These are phyloP conservation scores for Fusarium incarnatum DNA, from an alignment of 2,329 filamentous ascomycete species.

Conservation along the genomic window DNA sequence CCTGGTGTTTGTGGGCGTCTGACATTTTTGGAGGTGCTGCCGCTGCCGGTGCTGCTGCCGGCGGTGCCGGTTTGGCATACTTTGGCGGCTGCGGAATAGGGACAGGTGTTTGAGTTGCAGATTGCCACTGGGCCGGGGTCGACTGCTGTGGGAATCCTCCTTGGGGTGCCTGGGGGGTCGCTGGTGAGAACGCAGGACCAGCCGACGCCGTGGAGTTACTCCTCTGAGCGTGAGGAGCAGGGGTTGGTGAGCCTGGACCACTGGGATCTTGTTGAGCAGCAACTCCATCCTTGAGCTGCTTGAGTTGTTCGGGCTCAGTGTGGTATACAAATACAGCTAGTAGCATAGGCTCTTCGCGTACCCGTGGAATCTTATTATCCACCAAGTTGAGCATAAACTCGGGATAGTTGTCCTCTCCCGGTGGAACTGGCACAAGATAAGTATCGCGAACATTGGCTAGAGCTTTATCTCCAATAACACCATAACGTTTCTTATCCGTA, in stretches of 20 bases:
- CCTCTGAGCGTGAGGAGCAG: constrained; percentile 53
- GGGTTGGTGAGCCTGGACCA: constrained; percentile 50
- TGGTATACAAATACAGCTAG: constrained; percentile 88
- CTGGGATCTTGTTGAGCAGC: constrained; percentile 25
- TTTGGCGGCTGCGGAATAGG: constrained; percentile 52
- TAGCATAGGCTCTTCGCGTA: constrained; percentile 79
- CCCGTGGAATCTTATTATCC: constrained; percentile 80
- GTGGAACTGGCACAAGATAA: constrained; percentile 87
- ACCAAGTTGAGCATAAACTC: constrained; percentile 91
- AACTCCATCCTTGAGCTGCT: constrained; percentile 43
- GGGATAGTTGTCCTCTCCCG: constrained; percentile 76
- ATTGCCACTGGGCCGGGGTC: constrained; percentile 50
- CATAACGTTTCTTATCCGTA: constrained; percentile 81
- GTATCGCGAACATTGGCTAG: constrained; percentile 85
- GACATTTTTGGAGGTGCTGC: constrained; percentile 38
- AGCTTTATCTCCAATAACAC: constrained; percentile 83
- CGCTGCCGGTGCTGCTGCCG: background rate
- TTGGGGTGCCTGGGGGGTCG: constrained; percentile 55
- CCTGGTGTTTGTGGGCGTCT: constrained; percentile 54
- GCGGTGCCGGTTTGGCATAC: constrained; percentile 37
- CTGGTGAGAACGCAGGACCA: constrained; percentile 66
- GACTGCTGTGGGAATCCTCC: constrained; percentile 51
- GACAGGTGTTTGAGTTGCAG: constrained; percentile 49
- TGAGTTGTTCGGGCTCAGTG: constrained; percentile 61
- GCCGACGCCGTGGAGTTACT: constrained; percentile 58